Conservation (phyloP, 768 basidiomycete genomes). For the Neoboletus magnificus region DNA sequence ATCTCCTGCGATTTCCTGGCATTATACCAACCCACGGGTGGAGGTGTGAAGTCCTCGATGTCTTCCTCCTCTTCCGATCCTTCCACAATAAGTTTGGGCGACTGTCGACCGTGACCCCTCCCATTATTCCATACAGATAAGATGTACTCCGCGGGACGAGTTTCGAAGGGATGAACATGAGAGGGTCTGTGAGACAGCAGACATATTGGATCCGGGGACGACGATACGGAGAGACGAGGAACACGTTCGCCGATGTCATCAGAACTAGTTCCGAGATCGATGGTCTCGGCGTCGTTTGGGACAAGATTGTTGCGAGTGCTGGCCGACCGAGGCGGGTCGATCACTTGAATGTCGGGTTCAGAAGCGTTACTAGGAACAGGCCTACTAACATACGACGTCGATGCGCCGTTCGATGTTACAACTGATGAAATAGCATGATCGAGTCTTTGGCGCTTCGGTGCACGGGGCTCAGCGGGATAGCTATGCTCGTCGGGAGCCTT, state of each 20-base stretch:
- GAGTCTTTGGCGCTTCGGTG: slow-evolving; percentile 24
- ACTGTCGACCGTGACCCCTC: slow-evolving; percentile 19
- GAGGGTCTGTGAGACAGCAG: not conserved
- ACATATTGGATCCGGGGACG: slow-evolving; percentile 27
- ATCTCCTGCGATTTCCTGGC: slow-evolving; percentile 9
- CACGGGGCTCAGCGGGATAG: not conserved
- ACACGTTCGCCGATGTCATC: slow-evolving; percentile 26
- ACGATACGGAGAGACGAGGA: slow-evolving; percentile 3
- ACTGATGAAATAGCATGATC: slow-evolving; percentile 1
- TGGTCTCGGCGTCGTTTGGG: slow-evolving; percentile 18
- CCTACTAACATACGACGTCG: not conserved
- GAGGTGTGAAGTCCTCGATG: slow-evolving; percentile 16
- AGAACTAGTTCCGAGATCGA: slow-evolving; percentile 14
- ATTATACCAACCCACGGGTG: not conserved
- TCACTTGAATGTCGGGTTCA: slow-evolving; percentile 10
- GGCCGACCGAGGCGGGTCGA: not conserved
- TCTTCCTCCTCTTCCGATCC: slow-evolving; percentile 26
- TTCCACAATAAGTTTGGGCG: slow-evolving; percentile 11
- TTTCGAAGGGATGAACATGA: slow-evolving; percentile 25
- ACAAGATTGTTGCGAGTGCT: not conserved
- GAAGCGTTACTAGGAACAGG: not conserved
- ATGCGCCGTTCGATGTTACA: not conserved
- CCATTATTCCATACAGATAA: slow-evolving; percentile 15
- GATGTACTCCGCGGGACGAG: slow-evolving; percentile 10
- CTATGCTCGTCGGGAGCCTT: not conserved